Base-by-base conservation (phyloP, 2,329 filamentous ascomycete species). In the Cryphonectria carpinicola region DNA sequence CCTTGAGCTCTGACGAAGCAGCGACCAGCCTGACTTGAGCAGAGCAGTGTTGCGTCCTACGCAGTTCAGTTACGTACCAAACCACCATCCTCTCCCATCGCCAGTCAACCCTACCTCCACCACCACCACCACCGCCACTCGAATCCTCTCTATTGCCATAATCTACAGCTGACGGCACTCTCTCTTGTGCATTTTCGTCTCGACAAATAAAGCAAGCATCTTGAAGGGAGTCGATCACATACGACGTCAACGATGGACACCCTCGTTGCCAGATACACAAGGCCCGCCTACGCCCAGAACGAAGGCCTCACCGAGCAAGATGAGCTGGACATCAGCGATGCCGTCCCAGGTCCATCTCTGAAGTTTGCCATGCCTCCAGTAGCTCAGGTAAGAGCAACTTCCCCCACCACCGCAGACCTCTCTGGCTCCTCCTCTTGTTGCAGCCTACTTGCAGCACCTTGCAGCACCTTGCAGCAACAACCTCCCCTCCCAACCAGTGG, bases 321-420 rank as follows among this genome's bases (percentile, higher is more conserved):
- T 76, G 88, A 94, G 79, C 87, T 93, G 81, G 91, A 95, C 78
- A 84, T 92, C 79, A 85, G 85, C 78, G 90, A 93, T 79, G 86
- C 89, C 76, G 85, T 89, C 75, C 92, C 93, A 78, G 90, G 90
- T 76, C 87, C 97, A 76, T 95, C 93, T 68, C 89, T 97, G 81
- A 97, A 95, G 84, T 99, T 99, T 84, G 93, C 94, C 77, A 92
- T 99, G 83, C 96, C 96, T 70, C 95, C 96, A 67, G 89, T 98
- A 82, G 91, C 93, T 77, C 93, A 97, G 83, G 94, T 97, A 85
- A 78, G 90, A 83, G 13, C 4, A 28, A 13, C 69, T 61, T 61
- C 22, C 54, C 28, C 66, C 39, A 61, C 70, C 32, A 39, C 49
- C 68, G 8, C 37, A 8, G 58, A 19, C 28, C 22, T 13, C 25